A percentile compares a stretch with the other conserved stretches of the same genome.
These are phyloP conservation scores for Tulasnella sp. DNA, from an alignment of 768 basidiomycete species.

Conservation along the genomic window DNA sequence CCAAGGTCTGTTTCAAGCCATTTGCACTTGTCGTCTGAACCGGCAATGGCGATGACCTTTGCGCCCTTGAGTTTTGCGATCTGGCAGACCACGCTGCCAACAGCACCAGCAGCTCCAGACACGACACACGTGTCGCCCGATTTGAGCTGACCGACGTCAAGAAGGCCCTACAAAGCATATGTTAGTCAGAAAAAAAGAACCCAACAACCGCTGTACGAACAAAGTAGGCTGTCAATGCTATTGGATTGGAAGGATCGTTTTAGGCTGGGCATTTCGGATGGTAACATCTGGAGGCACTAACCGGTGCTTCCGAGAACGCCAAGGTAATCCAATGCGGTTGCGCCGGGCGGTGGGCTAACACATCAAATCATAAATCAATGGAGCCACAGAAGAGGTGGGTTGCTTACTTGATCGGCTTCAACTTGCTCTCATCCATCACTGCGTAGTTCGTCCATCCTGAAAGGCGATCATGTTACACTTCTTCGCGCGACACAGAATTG, in stretches of 20 bases:
- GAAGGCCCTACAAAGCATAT: slow-evolving; percentile 62
- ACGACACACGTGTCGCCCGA: slow-evolving; percentile 83
- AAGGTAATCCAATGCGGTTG: slow-evolving; percentile 73
- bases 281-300: slow-evolving; percentile 43
- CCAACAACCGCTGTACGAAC: no score
- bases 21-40: slow-evolving; percentile 77
- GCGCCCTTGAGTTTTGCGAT: slow-evolving; percentile 78
- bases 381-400: slow-evolving; percentile 10
- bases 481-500: neutral
- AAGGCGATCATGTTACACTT: neutral
- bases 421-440: slow-evolving; percentile 57
- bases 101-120: slow-evolving; percentile 90
- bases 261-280: neutral
- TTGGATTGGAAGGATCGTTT: neutral
- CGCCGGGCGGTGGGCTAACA: slow-evolving; percentile 54
- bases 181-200: slow-evolving; percentile 72
- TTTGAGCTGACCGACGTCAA: slow-evolving; percentile 79
- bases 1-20: slow-evolving; percentile 87
- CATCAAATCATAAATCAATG: neutral
- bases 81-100: slow-evolving; percentile 83
- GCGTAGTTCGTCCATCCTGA: slow-evolving; percentile 80
- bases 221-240: slow-evolving; percentile 56
- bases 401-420: slow-evolving; percentile 61
- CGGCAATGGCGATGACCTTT: slow-evolving; percentile 86
- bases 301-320: slow-evolving; percentile 78